These are phyloP conservation scores for Nothopassalora personata DNA, from an alignment of 2,329 filamentous ascomycete genomes.

Conservation along the genomic window DNA sequence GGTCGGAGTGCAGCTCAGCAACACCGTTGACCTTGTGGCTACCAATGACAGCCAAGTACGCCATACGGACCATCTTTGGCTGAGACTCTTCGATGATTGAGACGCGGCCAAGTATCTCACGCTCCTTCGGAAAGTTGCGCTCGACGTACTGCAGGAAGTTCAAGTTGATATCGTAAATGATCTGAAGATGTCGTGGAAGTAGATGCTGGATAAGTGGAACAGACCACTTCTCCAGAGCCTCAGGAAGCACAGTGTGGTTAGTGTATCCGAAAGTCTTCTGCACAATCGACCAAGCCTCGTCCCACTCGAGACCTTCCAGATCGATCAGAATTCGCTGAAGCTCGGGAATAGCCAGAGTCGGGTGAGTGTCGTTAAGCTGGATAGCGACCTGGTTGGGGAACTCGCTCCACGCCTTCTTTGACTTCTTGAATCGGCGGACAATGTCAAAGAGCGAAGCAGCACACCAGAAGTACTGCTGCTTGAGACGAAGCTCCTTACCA, in stretches of 20 bases:
- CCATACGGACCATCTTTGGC: constrained; percentile 98
- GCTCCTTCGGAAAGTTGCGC: constrained; percentile 81
- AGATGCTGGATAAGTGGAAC: constrained; percentile 88
- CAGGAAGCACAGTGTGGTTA: constrained; percentile 95
- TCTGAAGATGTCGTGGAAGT: constrained; percentile 87
- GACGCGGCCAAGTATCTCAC: constrained; percentile 78
- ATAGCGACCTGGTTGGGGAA: constrained; percentile 95
- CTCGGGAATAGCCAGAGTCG: constrained; percentile 92
- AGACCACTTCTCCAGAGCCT: constrained; percentile 97
- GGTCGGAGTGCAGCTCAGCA: constrained; percentile 91
- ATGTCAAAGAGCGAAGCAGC: constrained; percentile 95
- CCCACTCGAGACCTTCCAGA: constrained; percentile 85
- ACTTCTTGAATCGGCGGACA: constrained; percentile 96
- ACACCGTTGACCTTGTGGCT: constrained; percentile 99
- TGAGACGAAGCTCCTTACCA: constrained; percentile 93
- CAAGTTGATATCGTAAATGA: constrained; percentile 93
- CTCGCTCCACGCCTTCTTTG: constrained; percentile 80
- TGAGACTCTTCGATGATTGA: constrained; percentile 97
- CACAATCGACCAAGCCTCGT: constrained; percentile 75
- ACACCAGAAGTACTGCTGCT: constrained; percentile 99
- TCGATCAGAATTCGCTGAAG: constrained; percentile 89
- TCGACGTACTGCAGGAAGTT: constrained; percentile 89
- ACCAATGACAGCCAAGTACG: constrained; percentile 86
- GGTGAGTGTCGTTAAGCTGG: constrained; percentile 96
- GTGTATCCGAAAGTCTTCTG: constrained; percentile 80